A percentile compares a stretch with the other conserved stretches of the same genome.
phyloP scores from a whole-genome alignment of 1,139 yeast genomes.

The Kluyveromyces sp. region DNA sequence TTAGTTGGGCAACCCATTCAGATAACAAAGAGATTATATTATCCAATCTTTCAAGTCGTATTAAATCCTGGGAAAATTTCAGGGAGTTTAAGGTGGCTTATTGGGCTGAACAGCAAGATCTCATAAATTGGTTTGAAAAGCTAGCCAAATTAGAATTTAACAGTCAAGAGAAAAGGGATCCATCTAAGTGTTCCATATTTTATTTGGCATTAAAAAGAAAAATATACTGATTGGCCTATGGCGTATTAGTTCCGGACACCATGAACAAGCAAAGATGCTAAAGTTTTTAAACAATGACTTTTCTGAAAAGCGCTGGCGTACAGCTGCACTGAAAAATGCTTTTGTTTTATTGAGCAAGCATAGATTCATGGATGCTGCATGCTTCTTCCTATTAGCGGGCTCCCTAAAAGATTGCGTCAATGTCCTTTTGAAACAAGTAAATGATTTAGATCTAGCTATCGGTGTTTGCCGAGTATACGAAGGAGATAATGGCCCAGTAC shows the following conservation, averaged over 20 bases:
- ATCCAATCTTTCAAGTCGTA: slow-evolving; percentile 45
- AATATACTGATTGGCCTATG: slow-evolving; percentile 73
- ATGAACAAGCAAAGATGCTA: slow-evolving; percentile 76
- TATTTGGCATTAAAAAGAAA: slow-evolving; percentile 75
- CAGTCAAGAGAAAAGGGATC: slow-evolving; percentile 47
- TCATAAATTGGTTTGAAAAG: slow-evolving; percentile 51
- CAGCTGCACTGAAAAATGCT: slow-evolving; percentile 90
- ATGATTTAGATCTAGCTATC: slow-evolving; percentile 66
- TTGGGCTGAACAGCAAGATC: slow-evolving; percentile 57
- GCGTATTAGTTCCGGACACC: slow-evolving; percentile 67
- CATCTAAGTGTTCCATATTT: slow-evolving; percentile 63
- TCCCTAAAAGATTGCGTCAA: slow-evolving; percentile 69
- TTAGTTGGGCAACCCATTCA: slow-evolving; percentile 81
- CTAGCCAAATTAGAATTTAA: slow-evolving; percentile 63
- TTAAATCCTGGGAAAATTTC: slow-evolving; percentile 54
- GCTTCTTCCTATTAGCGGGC: slow-evolving; percentile 78
- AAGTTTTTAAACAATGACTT: slow-evolving; percentile 74
- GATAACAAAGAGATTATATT: slow-evolving; percentile 65
- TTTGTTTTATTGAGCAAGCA: slow-evolving; percentile 85
- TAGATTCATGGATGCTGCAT: slow-evolving; percentile 79
- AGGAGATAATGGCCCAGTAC: slow-evolving; percentile 45
- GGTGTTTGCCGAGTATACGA: slow-evolving; percentile 74
- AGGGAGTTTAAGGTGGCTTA: slow-evolving; percentile 58
- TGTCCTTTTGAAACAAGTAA: slow-evolving; percentile 58
- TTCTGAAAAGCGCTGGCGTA: slow-evolving; percentile 61